These are phyloP conservation scores for Blastobotrys elegans DNA, from an alignment of 1,139 yeast species.

Conservation along the genomic window DNA sequence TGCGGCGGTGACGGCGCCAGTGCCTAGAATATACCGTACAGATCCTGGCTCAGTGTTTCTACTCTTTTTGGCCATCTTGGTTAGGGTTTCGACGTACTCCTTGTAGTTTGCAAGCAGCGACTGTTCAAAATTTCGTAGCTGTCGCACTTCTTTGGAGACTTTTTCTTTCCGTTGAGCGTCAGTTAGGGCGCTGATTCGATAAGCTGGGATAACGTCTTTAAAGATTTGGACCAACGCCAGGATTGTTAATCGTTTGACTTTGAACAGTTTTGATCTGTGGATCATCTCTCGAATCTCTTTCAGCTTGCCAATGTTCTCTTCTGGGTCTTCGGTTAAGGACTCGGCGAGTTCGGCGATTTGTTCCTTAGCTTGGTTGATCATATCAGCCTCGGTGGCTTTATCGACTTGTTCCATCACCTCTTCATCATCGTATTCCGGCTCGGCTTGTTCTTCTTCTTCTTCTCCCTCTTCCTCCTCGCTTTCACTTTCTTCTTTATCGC, in stretches of 20 bases:
- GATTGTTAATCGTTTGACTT: slow-evolving; percentile 67
- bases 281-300: slow-evolving; percentile 65
- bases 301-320: slow-evolving; percentile 65
- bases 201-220: slow-evolving; percentile 82
- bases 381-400: slow-evolving; percentile 34
- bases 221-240: slow-evolving; percentile 80
- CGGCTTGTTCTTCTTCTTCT: slow-evolving; percentile 27
- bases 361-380: slow-evolving; percentile 63
- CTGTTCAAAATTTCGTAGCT: slow-evolving; percentile 75
- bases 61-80: slow-evolving; percentile 29
- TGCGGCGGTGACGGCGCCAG: slow-evolving; percentile 65
- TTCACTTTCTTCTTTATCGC: slow-evolving; percentile 28
- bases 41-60: slow-evolving; percentile 32
- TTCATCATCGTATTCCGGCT: slow-evolving; percentile 33
- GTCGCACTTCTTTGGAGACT: slow-evolving; percentile 76
- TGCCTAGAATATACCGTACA: slow-evolving; percentile 44
- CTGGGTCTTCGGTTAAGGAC: slow-evolving; percentile 80
- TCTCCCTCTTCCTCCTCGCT: slow-evolving; percentile 25
- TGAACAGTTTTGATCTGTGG: slow-evolving; percentile 58
- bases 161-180: slow-evolving; percentile 69
- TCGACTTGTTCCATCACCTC: slow-evolving; percentile 50
- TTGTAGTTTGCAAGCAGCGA: slow-evolving; percentile 63
- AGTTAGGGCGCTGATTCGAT: slow-evolving; percentile 74
- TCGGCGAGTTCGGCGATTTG: slow-evolving; percentile 80
- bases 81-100: slow-evolving; percentile 57